Evolutionary conservation across 768 basidiomycete genomes (phyloP).

Genomic region (Cystobasidium ongulense): DNA sequence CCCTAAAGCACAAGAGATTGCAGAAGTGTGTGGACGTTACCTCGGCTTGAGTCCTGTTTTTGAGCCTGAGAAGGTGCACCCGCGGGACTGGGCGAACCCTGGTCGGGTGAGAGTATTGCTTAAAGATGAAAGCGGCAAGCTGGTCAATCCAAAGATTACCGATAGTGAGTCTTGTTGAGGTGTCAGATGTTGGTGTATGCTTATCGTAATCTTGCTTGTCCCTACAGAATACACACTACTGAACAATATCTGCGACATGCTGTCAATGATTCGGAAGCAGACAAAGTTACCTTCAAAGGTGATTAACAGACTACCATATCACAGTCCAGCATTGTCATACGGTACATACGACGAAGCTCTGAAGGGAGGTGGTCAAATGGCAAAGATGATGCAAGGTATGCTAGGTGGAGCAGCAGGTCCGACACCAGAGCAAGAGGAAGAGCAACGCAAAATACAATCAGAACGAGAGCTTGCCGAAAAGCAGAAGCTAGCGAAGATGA

Average conservation of each 20-base stretch:
- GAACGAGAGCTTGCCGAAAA: slow-evolving; percentile 27
- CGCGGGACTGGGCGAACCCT: slow-evolving; percentile 96
- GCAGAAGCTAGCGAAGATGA: slow-evolving; percentile 31
- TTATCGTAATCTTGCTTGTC: background rate
- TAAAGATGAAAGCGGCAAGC: slow-evolving; percentile 42
- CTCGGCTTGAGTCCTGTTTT: slow-evolving; percentile 56
- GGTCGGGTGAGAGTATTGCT: slow-evolving; percentile 80
- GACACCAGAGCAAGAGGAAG: slow-evolving; percentile 20
- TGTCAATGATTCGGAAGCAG: slow-evolving; percentile 29
- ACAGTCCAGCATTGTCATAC: slow-evolving; percentile 39
- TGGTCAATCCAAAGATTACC: slow-evolving; percentile 44
- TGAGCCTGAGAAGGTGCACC: slow-evolving; percentile 69
- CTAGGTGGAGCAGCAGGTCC: slow-evolving; percentile 34
- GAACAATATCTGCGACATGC: slow-evolving; percentile 26
- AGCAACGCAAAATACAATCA: slow-evolving; percentile 1
- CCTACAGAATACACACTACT: slow-evolving; percentile 36
- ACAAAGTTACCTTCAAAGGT: slow-evolving; percentile 42
- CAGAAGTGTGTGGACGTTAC: slow-evolving; percentile 69
- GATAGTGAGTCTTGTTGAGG: slow-evolving; percentile 44
- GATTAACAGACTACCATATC: slow-evolving; percentile 40
- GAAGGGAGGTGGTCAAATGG: slow-evolving; percentile 36
- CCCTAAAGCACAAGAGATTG: slow-evolving; percentile 89
- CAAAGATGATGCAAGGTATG: slow-evolving; percentile 34
- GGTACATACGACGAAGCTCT: slow-evolving; percentile 37
- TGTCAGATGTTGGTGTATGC: no score